Percentiles rank a stretch among this genome's conserved stretches.
Evolutionary conservation across 1,139 yeast species (phyloP).

Genomic region (Yamadazyma sp.): DNA sequence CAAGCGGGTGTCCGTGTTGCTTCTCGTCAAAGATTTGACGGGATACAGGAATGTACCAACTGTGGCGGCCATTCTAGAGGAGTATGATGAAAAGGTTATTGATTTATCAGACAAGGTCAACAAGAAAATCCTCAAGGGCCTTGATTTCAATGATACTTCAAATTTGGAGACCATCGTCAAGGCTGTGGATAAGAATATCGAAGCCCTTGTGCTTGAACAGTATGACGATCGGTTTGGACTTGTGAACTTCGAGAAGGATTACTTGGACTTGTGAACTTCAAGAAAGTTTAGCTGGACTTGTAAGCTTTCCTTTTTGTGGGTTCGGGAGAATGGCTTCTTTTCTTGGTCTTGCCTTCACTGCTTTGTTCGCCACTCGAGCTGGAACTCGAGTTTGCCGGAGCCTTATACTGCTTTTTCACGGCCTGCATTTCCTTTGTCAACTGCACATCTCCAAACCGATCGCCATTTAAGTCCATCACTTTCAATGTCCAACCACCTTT

Average conservation of each 20-base stretch:
- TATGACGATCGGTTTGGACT: conserved; percentile 38
- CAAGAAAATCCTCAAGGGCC: conserved; percentile 26
- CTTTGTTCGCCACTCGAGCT: neutral
- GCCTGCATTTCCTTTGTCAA: conserved; percentile 13
- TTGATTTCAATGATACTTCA: conserved; percentile 29
- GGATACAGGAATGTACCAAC: conserved; percentile 26
- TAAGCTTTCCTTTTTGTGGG: neutral
- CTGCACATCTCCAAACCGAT: conserved; percentile 26
- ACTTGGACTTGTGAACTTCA: conserved; percentile 30
- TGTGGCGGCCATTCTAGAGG: conserved; percentile 20
- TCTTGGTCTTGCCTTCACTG: no score
- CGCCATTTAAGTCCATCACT: conserved; percentile 24
- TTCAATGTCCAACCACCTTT: conserved; percentile 43
- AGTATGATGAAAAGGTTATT: conserved; percentile 21
- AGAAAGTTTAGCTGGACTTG: conserved; percentile 30
- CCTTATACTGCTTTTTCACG: conserved; percentile 5
- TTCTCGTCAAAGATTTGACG: conserved; percentile 26
- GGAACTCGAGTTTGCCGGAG: conserved; percentile 1
- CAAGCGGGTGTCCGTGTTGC: conserved; percentile 27
- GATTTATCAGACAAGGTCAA: conserved; percentile 27
- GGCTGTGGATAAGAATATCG: conserved; percentile 34
- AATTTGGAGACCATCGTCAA: conserved; percentile 35
- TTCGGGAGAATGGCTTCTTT: no score
- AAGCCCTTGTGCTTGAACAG: conserved; percentile 27
- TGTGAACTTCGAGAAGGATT: conserved; percentile 42